Conservation (phyloP, 768 basidiomycete genomes). For the Phlebiopsis flavidoalba region DNA sequence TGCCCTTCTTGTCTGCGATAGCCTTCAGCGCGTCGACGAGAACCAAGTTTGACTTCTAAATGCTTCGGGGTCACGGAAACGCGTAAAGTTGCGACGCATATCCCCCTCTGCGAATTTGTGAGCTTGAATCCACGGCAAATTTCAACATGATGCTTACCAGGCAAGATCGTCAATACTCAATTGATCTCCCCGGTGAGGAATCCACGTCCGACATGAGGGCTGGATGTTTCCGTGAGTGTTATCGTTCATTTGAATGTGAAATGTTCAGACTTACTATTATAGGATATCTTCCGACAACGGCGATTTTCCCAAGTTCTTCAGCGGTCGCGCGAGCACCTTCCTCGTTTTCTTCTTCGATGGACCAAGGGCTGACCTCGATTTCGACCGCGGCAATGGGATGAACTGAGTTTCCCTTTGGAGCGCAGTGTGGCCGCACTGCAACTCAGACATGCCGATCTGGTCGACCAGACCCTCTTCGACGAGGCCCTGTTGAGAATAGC, state of each 20-base stretch:
- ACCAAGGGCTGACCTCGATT: slow-evolving; percentile 63
- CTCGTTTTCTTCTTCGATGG: slow-evolving; percentile 47
- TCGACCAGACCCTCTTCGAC: slow-evolving; percentile 52
- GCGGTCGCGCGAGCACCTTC: slow-evolving; percentile 46
- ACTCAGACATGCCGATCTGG: slow-evolving; percentile 58
- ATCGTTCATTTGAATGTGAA: background rate
- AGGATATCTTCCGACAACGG: slow-evolving; percentile 62
- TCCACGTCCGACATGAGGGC: slow-evolving; percentile 50
- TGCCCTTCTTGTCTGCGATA: slow-evolving; percentile 37
- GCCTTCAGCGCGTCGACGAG: slow-evolving; percentile 35
- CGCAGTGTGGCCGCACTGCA: slow-evolving; percentile 41
- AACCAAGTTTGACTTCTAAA: slow-evolving; percentile 36
- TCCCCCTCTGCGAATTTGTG: slow-evolving; percentile 29
- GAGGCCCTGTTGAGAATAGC: slow-evolving; percentile 35
- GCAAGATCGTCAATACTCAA: slow-evolving; percentile 26
- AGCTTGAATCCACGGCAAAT: background rate
- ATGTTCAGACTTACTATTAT: slow-evolving; percentile 27
- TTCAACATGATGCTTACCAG: slow-evolving; percentile 15
- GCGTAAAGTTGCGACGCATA: slow-evolving; percentile 26
- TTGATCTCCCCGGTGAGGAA: slow-evolving; percentile 49
- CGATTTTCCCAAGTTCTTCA: slow-evolving; percentile 46
- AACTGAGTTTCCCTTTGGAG: slow-evolving; percentile 34
- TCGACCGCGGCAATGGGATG: slow-evolving; percentile 56
- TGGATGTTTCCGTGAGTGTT: slow-evolving; percentile 16
- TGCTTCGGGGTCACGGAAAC: slow-evolving; percentile 35